A percentile compares a stretch with the other conserved stretches of the same genome.
Evolutionary conservation across 2,329 filamentous ascomycete genomes (phyloP).

Genomic region (Microdochium paspali): DNA sequence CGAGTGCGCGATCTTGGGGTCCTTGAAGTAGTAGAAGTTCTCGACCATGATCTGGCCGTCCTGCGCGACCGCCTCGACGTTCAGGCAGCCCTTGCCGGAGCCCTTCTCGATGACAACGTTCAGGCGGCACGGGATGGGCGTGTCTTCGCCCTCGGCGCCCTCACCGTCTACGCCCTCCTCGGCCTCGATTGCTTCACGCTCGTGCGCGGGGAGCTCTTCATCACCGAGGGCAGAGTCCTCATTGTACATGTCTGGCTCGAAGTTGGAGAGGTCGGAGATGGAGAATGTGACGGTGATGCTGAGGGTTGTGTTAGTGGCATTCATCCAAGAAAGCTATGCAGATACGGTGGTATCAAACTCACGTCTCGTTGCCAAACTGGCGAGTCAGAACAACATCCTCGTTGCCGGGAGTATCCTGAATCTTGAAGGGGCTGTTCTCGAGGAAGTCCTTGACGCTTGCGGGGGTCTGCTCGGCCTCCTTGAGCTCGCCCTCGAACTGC

Average conservation of each 20-base stretch:
- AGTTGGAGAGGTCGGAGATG: constrained; percentile 69
- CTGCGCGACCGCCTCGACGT: constrained; percentile 78
- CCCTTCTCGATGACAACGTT: constrained; percentile 86
- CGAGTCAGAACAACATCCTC: constrained; percentile 82
- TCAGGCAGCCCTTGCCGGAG: constrained; percentile 65
- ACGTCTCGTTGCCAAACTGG: constrained; percentile 83
- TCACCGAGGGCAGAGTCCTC: constrained; percentile 46
- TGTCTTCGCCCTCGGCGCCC: constrained; percentile 33
- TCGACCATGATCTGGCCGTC: constrained; percentile 82
- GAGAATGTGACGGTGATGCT: constrained; percentile 77
- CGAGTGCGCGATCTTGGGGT: constrained; percentile 68
- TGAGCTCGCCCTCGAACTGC: constrained; percentile 73
- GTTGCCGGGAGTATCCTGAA: constrained; percentile 72
- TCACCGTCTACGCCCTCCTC: constrained; percentile 41
- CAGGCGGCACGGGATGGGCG: constrained; percentile 69
- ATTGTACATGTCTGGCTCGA: constrained; percentile 49
- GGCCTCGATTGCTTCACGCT: constrained; percentile 49
- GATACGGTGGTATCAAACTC: constrained; percentile 20
- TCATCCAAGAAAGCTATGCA: constrained; percentile 1
- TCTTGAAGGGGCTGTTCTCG: constrained; percentile 74
- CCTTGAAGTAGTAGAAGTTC: constrained; percentile 80
- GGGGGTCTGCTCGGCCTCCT: constrained; percentile 61
- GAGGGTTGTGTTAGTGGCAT: background rate
- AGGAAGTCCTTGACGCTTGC: constrained; percentile 80
- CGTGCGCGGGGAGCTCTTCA: constrained; percentile 46